Conservation (phyloP, 2,329 filamentous ascomycete genomes). For the Fusarium tupiense region DNA sequence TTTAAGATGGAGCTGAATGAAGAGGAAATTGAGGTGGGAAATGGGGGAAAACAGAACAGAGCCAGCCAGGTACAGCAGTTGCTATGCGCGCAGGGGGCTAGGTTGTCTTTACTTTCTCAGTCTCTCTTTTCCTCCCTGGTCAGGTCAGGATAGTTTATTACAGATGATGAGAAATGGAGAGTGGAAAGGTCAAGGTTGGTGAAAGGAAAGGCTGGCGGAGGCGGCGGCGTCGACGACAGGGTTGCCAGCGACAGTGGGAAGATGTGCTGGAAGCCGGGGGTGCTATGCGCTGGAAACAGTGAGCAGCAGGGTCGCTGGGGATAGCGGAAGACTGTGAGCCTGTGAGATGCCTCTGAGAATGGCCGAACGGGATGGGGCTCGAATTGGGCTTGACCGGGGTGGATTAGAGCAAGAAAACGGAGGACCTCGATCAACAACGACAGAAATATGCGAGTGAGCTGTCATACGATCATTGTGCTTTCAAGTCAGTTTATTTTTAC, state of each 20-base stretch:
- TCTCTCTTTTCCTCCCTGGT: constrained; percentile 1
- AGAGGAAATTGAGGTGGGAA: constrained; percentile 41
- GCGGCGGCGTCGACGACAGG: neutral
- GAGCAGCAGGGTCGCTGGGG: constrained; percentile 32
- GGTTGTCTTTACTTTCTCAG: constrained; percentile 6
- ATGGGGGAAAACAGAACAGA: constrained; percentile 19
- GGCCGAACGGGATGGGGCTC: constrained; percentile 31
- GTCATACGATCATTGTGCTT: fast-evolving
- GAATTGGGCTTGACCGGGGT: constrained; percentile 39
- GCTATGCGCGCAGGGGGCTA: constrained; percentile 25
- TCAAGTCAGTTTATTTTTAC: neutral
- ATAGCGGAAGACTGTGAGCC: constrained; percentile 19
- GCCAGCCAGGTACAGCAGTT: constrained; percentile 15
- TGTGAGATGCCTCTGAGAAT: constrained; percentile 19
- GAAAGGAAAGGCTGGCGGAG: constrained; percentile 18
- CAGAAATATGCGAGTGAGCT: neutral
- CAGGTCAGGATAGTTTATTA: constrained; percentile 10
- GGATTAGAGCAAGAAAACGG: constrained; percentile 24
- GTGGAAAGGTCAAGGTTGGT: constrained; percentile 13
- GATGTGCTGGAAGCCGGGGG: constrained; percentile 34
- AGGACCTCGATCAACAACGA: neutral
- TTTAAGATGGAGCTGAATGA: constrained; percentile 53
- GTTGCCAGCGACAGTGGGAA: constrained; percentile 11
- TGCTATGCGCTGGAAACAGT: constrained; percentile 35
- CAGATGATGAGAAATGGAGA: constrained; percentile 8